Base-by-base conservation (phyloP, 805 yeast species). In the Wickerhamiella lipophila region DNA sequence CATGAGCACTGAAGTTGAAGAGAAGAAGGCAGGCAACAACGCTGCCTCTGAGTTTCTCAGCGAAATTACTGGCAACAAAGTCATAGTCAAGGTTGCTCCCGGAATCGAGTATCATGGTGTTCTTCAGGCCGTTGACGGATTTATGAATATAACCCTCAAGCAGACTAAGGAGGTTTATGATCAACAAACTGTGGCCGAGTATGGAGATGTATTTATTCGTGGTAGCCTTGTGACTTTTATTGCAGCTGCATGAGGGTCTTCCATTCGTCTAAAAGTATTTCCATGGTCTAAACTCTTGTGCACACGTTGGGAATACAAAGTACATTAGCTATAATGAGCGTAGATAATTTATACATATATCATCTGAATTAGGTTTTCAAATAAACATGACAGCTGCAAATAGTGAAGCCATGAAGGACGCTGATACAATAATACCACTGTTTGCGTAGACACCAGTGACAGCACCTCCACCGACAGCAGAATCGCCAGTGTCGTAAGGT, bases 91-190 rank as follows among this genome's bases (percentile, higher is more conserved):
- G 63, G 75, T 88, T 49, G 77, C 81, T 61, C 83, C 92, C 30
- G 97, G 96, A 12, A 79, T 88, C 53, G 84, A 84, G 52, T 92
- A 86, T 65, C 75, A 72, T 42, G 94, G 89, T 55, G 66, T 66
- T 45, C 72, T 84, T 54, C 89, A 84, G 57, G 84, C 96, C 36
- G 88, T 92, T 50, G 98, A 92, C 63, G 97, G 97, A 7, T 92
- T 80, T 69, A 87, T 92, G 96, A 92, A 92, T 66, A 81, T 92
- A 44, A 94, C 89, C 1, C 72, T 92, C 55, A 86, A 83, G 49
- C 74, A 79, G 52, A 78, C 94, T 3, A 71, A 76, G 42, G 98
- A 92, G 61, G 64, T 66, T 41, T 75, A 76, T 29, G 67, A 68
- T 47, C 75, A 74, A 6, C 70, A 71, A 42, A 60, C 63, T 40